Conservation (phyloP, 345 rosid genomes). For the Boechera divaricarpa region DNA sequence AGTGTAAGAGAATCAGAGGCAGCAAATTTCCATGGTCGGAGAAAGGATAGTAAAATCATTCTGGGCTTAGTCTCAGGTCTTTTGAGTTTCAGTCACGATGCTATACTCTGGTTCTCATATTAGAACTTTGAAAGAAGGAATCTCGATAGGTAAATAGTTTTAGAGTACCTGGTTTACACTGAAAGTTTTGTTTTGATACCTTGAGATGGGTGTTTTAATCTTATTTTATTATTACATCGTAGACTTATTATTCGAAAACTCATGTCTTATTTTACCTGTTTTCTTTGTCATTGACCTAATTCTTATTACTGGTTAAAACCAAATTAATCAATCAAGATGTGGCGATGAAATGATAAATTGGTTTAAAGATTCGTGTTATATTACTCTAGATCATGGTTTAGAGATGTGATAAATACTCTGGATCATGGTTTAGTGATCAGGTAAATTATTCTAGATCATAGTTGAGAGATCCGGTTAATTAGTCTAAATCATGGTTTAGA, state of each 20-base stretch:
- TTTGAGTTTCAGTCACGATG: slow-evolving; percentile 23
- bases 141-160: slow-evolving; percentile 44
- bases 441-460: neutral
- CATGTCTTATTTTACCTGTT: neutral
- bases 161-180: slow-evolving; percentile 41
- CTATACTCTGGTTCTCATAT: slow-evolving; percentile 21
- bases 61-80: slow-evolving; percentile 16
- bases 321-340: slow-evolving; percentile 8
- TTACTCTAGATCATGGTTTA: neutral
- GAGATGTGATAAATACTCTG: neutral
- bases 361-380: slow-evolving; percentile 3
- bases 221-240: slow-evolving; percentile 29
- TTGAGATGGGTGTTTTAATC: slow-evolving; percentile 40
- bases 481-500: neutral
- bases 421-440: neutral
- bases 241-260: slow-evolving; percentile 15
- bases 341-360: neutral
- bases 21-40: slow-evolving; percentile 23
- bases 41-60: slow-evolving; percentile 21
- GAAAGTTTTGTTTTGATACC: slow-evolving; percentile 45
- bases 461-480: neutral
- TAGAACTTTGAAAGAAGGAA: slow-evolving; percentile 33
- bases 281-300: slow-evolving; percentile 9
- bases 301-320: neutral
- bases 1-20: slow-evolving; percentile 49